Evolutionary conservation across 1,139 yeast species (phyloP), one percentile per base, ranked within the genome.

Genomic region (Taphrina betulina): DNA sequence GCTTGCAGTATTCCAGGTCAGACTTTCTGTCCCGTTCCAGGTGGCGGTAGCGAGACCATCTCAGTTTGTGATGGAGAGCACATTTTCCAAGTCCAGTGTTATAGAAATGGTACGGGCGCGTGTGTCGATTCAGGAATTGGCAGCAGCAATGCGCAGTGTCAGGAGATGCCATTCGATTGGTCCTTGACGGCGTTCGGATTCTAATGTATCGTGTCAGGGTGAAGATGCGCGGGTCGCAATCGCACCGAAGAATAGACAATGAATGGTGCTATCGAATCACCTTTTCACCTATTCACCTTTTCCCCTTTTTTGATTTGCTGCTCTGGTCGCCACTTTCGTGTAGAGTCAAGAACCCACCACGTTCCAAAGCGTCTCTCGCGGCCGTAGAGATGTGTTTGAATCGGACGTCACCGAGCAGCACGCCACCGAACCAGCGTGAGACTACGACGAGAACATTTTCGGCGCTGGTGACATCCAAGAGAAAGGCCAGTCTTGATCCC

Each of bases 361-460:
- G 76, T 1, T 83, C 71, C 1, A 92, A 75, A 0, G 89, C 96
- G 56, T 89, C 94, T 64, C 97, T 74, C 0, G 97, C 94, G 0
- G 88, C 81, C 2, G 90, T 77, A 65, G 90, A 92, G 60, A 92
- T 94, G 68, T 92, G 98, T 66, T 86, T 89, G 73, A 92, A 92
- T 60, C 96, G 62, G 67, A 88, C 96, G 0, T 97, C 94, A 0
- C 98, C 98, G 26, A 92, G 71, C 62, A 85, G 95, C 0, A 78
- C 77, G 4, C 99, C 99, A 19, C 96, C 96, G 68, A 79, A 94
- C 96, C 97, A 92, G 61, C 99, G 72, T 37, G 87, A 80, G 5
- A 89, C 96, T 20, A 85, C 87, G 7, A 90, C 96, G 61, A 89
- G 79, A 2, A 87, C 86, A 67, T 90, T 83, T 85, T 89, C 82